Evolutionary conservation across 140 eudicot genomes (phyloP).

Genomic region (Cichorium intybus): DNA sequence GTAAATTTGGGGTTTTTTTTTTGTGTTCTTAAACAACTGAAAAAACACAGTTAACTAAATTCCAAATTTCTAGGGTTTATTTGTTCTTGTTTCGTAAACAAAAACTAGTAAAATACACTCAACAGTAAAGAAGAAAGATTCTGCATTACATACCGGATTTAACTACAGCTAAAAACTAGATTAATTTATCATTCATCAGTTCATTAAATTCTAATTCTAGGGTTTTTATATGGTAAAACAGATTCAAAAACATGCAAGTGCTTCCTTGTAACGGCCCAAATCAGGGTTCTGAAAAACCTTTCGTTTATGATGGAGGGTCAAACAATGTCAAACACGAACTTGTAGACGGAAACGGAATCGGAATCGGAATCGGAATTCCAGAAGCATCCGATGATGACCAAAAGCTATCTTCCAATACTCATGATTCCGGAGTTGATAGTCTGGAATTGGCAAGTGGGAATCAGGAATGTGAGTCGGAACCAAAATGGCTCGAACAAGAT

Average conservation of each 20-base stretch:
- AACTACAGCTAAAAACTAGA: background rate
- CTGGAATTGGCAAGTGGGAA: slow-evolving; percentile 42
- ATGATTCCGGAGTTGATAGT: slow-evolving; percentile 64
- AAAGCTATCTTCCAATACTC: slow-evolving; percentile 41
- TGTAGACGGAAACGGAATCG: slow-evolving; percentile 19
- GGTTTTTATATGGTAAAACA: slow-evolving; percentile 29
- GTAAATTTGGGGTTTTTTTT: slow-evolving; percentile 12
- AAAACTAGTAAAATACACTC: background rate
- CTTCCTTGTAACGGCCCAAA: slow-evolving; percentile 58
- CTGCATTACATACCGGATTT: background rate
- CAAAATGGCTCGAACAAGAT: slow-evolving; percentile 62
- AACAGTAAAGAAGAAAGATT: slow-evolving; percentile 3
- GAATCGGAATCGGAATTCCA: slow-evolving; percentile 41
- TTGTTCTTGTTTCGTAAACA: slow-evolving; percentile 13
- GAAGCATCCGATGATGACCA: slow-evolving; percentile 50
- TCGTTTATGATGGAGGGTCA: slow-evolving; percentile 43
- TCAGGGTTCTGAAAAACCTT: slow-evolving; percentile 45
- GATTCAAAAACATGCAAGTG: slow-evolving; percentile 60
- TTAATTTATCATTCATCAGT: background rate
- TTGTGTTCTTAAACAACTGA: slow-evolving; percentile 8
- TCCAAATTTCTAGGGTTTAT: slow-evolving; percentile 3
- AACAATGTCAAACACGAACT: slow-evolving; percentile 35
- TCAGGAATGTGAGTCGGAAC: slow-evolving; percentile 51
- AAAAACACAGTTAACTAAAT: slow-evolving; percentile 4
- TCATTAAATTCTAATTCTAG: slow-evolving; percentile 1